phyloP scores from a whole-genome alignment of 139 green algal species.

The Closterium sp. region DNA sequence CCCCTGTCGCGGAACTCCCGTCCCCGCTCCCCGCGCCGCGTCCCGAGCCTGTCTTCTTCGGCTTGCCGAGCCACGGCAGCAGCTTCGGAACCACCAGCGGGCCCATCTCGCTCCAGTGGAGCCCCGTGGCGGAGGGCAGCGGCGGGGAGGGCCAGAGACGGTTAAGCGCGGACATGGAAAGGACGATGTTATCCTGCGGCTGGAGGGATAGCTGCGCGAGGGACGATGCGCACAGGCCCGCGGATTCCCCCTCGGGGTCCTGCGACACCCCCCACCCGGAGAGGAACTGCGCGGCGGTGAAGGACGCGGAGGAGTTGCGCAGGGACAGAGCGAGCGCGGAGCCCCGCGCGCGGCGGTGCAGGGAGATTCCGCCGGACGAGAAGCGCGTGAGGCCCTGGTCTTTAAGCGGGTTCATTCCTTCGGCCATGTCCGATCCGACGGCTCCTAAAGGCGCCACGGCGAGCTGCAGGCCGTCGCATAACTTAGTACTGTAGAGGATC shows the following conservation, averaged over 20 bases:
- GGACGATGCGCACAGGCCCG: constrained; percentile 12
- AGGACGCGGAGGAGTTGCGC: background rate
- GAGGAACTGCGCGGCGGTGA: constrained; percentile 42
- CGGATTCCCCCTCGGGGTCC: background rate
- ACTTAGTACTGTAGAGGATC: constrained; percentile 26
- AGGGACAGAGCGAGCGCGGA: constrained; percentile 23
- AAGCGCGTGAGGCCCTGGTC: constrained; percentile 33
- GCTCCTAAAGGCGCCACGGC: constrained; percentile 21
- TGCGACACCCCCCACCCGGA: background rate
- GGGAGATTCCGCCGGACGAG: constrained; percentile 9
- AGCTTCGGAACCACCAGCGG: constrained; percentile 30
- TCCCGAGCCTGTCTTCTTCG: background rate
- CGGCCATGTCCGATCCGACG: constrained; percentile 15
- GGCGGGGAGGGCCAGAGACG: constrained; percentile 14
- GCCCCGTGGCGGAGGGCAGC: background rate
- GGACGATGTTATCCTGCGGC: constrained; percentile 16
- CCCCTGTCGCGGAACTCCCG: background rate
- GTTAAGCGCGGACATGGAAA: constrained; percentile 13
- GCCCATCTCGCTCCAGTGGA: constrained; percentile 33
- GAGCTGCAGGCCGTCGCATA: constrained; percentile 4
- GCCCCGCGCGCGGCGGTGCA: constrained; percentile 15
- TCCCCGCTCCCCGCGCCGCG: background rate
- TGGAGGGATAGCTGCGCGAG: constrained; percentile 28
- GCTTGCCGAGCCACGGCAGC: constrained; percentile 1
- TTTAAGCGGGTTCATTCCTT: constrained; percentile 30